Percentiles rank a stretch among this genome's conserved stretches.
These are phyloP conservation scores for Fusarium tricinctum DNA, from an alignment of 2,329 filamentous ascomycete genomes.

Conservation along the genomic window DNA sequence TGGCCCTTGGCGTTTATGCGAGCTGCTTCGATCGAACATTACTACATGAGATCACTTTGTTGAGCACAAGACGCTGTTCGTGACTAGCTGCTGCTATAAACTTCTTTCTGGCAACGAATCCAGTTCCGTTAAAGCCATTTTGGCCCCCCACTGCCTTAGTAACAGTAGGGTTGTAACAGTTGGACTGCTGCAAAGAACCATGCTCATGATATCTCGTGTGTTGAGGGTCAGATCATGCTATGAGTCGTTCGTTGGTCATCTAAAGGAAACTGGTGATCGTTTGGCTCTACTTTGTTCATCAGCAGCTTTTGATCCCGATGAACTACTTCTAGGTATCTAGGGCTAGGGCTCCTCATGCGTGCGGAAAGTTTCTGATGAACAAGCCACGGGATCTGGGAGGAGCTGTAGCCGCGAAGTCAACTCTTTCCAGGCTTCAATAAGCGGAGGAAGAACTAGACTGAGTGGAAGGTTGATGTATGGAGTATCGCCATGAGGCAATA, in stretches of 20 bases:
- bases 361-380: neutral
- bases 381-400: neutral
- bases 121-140: neutral
- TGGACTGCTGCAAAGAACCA: neutral
- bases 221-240: slow-evolving; percentile 5
- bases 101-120: too few relatives aligned
- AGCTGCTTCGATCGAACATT: neutral
- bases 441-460: neutral
- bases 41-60: too few relatives aligned
- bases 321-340: slow-evolving; percentile 1
- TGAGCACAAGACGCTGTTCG: too few relatives aligned
- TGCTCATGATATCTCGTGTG: neutral
- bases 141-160: neutral
- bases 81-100: too few relatives aligned
- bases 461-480: neutral
- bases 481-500: neutral
- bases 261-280: neutral
- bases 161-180: neutral
- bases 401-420: neutral
- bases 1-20: slow-evolving; percentile 22
- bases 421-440: neutral
- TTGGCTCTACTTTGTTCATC: neutral
- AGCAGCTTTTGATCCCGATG: neutral
- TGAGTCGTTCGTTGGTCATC: neutral
- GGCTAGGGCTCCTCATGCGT: slow-evolving; percentile 10